Percentiles rank a stretch among this genome's conserved stretches.
Evolutionary conservation across 495 filamentous ascomycete species (phyloP).

Genomic region (Astrocystis sublimbata): DNA sequence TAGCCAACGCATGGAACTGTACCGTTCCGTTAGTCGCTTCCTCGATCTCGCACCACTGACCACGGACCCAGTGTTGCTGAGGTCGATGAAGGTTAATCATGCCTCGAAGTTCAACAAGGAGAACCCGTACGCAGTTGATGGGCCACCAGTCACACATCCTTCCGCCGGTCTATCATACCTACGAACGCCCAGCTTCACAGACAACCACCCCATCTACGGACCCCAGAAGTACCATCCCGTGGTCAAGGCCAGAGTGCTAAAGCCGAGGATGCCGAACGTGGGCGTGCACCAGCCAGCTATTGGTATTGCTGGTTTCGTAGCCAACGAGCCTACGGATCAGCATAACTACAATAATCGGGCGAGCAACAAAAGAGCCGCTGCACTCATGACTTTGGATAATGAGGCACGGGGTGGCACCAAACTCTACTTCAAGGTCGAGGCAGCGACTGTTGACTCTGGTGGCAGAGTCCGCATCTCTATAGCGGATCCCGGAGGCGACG

Average conservation of each 20-base stretch:
- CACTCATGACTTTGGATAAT: conserved; percentile 49
- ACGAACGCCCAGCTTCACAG: conserved; percentile 64
- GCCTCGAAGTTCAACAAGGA: conserved; percentile 13
- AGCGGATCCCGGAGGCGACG: conserved; percentile 40
- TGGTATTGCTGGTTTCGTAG: conserved; percentile 54
- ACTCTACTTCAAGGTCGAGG: conserved; percentile 59
- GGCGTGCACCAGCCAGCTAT: conserved; percentile 31
- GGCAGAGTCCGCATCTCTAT: conserved; percentile 59
- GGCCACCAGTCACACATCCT: conserved; percentile 84
- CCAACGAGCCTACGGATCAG: conserved; percentile 14
- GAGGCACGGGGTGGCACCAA: conserved; percentile 66
- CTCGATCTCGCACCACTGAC: conserved; percentile 52
- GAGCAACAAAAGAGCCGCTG: not conserved
- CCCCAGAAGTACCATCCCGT: conserved; percentile 65
- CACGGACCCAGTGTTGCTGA: not conserved
- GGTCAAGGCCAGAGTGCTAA: conserved; percentile 68
- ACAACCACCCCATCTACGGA: conserved; percentile 82
- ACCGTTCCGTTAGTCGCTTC: conserved; percentile 53
- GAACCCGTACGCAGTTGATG: conserved; percentile 57
- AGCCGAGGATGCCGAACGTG: conserved; percentile 28
- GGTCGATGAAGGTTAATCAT: conserved; percentile 23
- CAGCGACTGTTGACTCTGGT: conserved; percentile 58
- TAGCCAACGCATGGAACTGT: conserved; percentile 47
- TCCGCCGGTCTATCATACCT: conserved; percentile 87
- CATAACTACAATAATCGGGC: not conserved